phyloP scores from a whole-genome alignment of 495 filamentous ascomycete genomes.

The Neurospora pannonica region DNA sequence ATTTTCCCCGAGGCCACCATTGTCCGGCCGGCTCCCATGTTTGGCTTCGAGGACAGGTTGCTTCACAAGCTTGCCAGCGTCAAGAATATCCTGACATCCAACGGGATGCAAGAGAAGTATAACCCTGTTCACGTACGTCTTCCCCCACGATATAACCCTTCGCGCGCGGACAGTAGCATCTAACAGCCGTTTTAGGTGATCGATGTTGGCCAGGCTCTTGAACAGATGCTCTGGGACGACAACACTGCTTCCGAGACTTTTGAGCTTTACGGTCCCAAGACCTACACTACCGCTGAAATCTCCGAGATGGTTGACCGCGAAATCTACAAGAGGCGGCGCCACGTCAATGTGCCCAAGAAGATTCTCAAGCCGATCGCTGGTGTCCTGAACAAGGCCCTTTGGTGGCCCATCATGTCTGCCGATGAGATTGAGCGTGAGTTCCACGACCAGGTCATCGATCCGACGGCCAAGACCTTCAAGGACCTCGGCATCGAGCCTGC shows the following conservation, averaged over 20 bases:
- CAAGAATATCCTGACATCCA: slow-evolving; percentile 75
- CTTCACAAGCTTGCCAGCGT: slow-evolving; percentile 74
- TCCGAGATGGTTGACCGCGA: slow-evolving; percentile 80
- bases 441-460: slow-evolving; percentile 87
- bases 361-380: slow-evolving; percentile 63
- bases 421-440: slow-evolving; percentile 92
- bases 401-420: slow-evolving; percentile 78
- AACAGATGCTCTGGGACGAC: slow-evolving; percentile 83
- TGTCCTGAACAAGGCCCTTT: slow-evolving; percentile 66
- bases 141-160: neutral
- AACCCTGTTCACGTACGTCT: slow-evolving; percentile 81
- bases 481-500: slow-evolving; percentile 82
- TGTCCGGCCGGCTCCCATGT: slow-evolving; percentile 88
- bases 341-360: slow-evolving; percentile 83
- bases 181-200: slow-evolving; percentile 48
- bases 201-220: slow-evolving; percentile 81
- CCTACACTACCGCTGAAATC: slow-evolving; percentile 85
- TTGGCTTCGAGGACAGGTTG: slow-evolving; percentile 88
- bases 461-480: slow-evolving; percentile 86
- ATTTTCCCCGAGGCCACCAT: slow-evolving; percentile 99
- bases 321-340: slow-evolving; percentile 79
- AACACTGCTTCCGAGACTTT: slow-evolving; percentile 81
- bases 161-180: neutral
- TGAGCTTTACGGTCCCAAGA: slow-evolving; percentile 89
- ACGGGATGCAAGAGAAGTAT: slow-evolving; percentile 84